A percentile compares a stretch with the other conserved stretches of the same genome.
Evolutionary conservation across 257 asterid genomes (phyloP).

Genomic region (Vinca minor): DNA sequence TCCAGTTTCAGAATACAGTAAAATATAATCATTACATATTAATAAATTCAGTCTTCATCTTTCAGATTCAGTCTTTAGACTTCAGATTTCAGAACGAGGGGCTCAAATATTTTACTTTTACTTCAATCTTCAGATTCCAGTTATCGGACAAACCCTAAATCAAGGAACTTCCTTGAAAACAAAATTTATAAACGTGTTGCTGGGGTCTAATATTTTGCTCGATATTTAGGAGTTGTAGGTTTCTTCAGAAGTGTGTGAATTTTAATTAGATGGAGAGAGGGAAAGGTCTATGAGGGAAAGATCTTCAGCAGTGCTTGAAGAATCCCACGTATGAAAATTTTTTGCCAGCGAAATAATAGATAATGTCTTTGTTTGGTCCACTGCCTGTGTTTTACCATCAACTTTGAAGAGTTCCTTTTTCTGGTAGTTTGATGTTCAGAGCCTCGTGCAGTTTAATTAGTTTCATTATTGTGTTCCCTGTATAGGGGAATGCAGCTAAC

Average conservation of each 20-base stretch:
- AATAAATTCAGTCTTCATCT: too few species aligned
- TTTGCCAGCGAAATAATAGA: not conserved
- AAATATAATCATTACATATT: too few species aligned
- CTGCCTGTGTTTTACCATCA: not conserved
- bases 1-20: too few species aligned
- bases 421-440: not conserved
- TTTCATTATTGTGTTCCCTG: not conserved
- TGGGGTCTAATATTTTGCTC: not conserved
- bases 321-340: too few species aligned
- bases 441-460: not conserved
- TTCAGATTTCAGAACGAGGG: too few species aligned
- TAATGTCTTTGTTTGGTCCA: not conserved
- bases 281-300: not conserved
- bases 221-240: not conserved
- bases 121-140: too few species aligned
- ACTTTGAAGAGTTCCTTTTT: not conserved
- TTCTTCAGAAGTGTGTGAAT: not conserved
- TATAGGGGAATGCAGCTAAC: not conserved
- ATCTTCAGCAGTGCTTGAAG: not conserved
- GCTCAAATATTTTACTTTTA: too few species aligned
- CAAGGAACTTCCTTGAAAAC: not conserved
- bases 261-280: not conserved
- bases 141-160: not conserved
- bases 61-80: too few species aligned
- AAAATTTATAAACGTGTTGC: not conserved